Evolutionary conservation across 441 rosid genomes (phyloP).

Genomic region (Caryocar brasiliense): DNA sequence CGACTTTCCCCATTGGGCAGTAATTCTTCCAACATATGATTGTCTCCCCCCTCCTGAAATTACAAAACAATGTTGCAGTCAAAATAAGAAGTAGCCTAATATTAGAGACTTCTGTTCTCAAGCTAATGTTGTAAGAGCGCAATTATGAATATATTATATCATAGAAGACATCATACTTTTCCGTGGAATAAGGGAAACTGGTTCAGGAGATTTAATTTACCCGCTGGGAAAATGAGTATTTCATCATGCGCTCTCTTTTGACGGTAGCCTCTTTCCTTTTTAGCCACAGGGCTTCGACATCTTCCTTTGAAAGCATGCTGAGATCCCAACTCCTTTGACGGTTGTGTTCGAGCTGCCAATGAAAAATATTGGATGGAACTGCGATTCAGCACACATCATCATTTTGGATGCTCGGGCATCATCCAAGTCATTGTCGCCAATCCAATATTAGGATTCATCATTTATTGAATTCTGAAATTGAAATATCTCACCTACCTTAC

Average conservation of each 20-base stretch:
- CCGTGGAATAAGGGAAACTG: neutral
- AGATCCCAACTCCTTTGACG: slow-evolving; percentile 50
- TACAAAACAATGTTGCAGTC: neutral
- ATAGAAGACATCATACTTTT: too few species aligned
- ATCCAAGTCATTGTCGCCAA: too few species aligned
- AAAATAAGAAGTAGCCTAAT: neutral
- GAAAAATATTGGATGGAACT: neutral
- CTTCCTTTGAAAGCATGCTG: slow-evolving; percentile 51
- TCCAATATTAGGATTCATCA: too few species aligned
- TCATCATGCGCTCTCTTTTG: slow-evolving; percentile 69
- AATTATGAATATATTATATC: too few species aligned
- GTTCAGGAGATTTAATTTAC: slow-evolving; percentile 22
- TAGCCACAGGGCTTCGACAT: slow-evolving; percentile 45
- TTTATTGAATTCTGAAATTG: too few species aligned
- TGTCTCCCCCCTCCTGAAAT: slow-evolving; percentile 51
- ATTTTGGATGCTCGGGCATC: neutral
- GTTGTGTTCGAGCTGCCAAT: slow-evolving; percentile 29
- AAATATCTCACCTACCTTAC: slow-evolving; percentile 19
- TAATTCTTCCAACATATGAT: slow-evolving; percentile 32
- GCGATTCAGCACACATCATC: neutral
- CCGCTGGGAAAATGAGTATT: slow-evolving; percentile 65
- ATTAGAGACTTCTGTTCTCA: too few species aligned
- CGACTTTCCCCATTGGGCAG: slow-evolving; percentile 23
- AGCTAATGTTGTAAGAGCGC: too few species aligned
- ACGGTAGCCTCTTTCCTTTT: slow-evolving; percentile 49